Conservation (phyloP, 768 basidiomycete genomes). For the Suillus plorans region DNA sequence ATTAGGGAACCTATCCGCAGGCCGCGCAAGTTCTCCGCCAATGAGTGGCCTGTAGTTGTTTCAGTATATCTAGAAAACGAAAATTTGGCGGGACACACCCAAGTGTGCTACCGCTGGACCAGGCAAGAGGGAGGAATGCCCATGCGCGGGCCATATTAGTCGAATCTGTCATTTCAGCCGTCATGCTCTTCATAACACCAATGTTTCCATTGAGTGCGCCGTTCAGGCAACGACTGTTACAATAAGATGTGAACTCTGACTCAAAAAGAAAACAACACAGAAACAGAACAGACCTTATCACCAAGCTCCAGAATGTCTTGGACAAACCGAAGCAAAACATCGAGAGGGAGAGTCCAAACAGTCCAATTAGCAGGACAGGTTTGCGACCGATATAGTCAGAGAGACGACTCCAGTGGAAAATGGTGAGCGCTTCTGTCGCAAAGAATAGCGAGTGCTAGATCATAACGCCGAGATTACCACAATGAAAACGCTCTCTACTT, state of each 20-base stretch:
- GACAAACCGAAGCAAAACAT: slow-evolving; percentile 52
- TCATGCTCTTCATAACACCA: slow-evolving; percentile 48
- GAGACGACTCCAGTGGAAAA: slow-evolving; percentile 49
- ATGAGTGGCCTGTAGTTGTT: slow-evolving; percentile 54
- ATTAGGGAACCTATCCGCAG: slow-evolving; percentile 63
- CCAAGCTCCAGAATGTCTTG: slow-evolving; percentile 42
- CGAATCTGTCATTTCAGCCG: slow-evolving; percentile 41
- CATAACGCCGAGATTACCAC: neutral
- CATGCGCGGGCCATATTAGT: slow-evolving; percentile 42
- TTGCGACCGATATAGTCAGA: slow-evolving; percentile 52
- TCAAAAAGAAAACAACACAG: neutral
- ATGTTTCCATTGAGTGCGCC: slow-evolving; percentile 59
- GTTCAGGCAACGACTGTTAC: slow-evolving; percentile 40
- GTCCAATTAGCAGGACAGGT: slow-evolving; percentile 45
- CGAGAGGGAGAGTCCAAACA: slow-evolving; percentile 44
- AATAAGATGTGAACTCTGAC: neutral
- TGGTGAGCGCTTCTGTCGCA: slow-evolving; percentile 46
- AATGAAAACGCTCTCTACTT: neutral
- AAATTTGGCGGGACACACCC: slow-evolving; percentile 34
- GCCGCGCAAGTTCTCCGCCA: slow-evolving; percentile 63
- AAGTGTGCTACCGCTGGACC: slow-evolving; percentile 41
- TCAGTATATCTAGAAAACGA: slow-evolving; percentile 6
- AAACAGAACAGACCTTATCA: slow-evolving; percentile 35
- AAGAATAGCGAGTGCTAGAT: slow-evolving; percentile 49
- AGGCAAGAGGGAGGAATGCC: slow-evolving; percentile 54